phyloP scores from a whole-genome alignment of 768 basidiomycete genomes.

The Pulveroboletus sp. region DNA sequence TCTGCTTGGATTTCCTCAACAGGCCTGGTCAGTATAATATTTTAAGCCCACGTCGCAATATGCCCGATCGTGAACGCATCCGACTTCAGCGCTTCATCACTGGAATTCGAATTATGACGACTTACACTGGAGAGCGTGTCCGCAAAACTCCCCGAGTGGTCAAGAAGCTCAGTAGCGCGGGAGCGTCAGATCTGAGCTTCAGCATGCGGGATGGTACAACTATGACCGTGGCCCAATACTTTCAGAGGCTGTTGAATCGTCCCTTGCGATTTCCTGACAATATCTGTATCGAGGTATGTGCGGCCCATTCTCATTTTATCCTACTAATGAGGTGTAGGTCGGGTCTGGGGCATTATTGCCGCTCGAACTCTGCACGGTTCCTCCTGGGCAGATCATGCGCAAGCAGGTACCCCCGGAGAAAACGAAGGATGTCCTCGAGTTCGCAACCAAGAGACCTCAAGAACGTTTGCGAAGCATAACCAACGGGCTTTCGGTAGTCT shows the following conservation, averaged over 20 bases:
- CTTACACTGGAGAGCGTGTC: slow-evolving; percentile 33
- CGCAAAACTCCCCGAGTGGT: slow-evolving; percentile 51
- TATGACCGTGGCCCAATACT: slow-evolving; percentile 61
- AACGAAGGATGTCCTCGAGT: slow-evolving; percentile 56
- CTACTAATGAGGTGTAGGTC: slow-evolving; percentile 39
- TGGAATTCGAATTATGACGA: slow-evolving; percentile 47
- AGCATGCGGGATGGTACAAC: slow-evolving; percentile 49
- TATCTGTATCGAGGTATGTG: slow-evolving; percentile 61
- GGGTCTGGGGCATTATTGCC: slow-evolving; percentile 60
- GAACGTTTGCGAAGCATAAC: slow-evolving; percentile 54
- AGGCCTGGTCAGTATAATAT: slow-evolving; percentile 26
- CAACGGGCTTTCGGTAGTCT: slow-evolving; percentile 47
- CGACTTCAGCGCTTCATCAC: slow-evolving; percentile 52
- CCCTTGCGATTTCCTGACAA: slow-evolving; percentile 57
- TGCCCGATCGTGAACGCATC: slow-evolving; percentile 50
- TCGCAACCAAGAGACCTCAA: slow-evolving; percentile 59
- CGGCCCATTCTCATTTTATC: slow-evolving; percentile 8
- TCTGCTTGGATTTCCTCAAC: slow-evolving; percentile 55
- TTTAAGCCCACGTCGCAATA: slow-evolving; percentile 36
- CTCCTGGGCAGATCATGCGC: slow-evolving; percentile 63
- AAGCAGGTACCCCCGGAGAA: slow-evolving; percentile 68
- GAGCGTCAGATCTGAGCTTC: slow-evolving; percentile 54
- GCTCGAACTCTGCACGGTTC: slow-evolving; percentile 60
- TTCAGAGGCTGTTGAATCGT: slow-evolving; percentile 46
- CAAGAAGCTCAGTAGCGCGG: slow-evolving; percentile 50